phyloP scores from a whole-genome alignment of 345 rosid genomes.

The Salix caprea region DNA sequence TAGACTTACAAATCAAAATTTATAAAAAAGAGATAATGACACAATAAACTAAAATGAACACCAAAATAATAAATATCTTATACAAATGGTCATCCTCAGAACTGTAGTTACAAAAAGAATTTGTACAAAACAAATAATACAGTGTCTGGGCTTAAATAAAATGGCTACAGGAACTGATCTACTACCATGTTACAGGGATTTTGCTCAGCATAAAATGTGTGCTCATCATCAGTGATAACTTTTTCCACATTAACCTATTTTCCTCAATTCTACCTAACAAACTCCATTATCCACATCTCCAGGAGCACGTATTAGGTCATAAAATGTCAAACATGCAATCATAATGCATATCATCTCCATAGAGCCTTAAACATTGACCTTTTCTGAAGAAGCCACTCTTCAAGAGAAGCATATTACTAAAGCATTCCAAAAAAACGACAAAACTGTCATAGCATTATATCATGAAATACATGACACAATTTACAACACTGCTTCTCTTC shows the following conservation, averaged over 20 bases:
- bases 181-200: neutral
- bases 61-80: neutral
- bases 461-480: neutral
- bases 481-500: neutral
- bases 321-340: neutral
- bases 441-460: neutral
- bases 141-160: conserved; percentile 8
- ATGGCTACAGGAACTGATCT: neutral
- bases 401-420: neutral
- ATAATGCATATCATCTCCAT: neutral
- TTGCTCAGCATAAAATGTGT: neutral
- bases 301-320: neutral
- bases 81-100: neutral
- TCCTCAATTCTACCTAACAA: neutral
- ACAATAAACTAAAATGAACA: neutral
- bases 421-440: neutral
- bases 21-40: neutral
- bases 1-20: neutral
- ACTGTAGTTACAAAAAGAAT: neutral
- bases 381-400: neutral
- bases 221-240: neutral
- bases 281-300: neutral
- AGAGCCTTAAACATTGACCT: neutral
- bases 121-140: neutral
- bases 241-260: neutral